Base-by-base conservation (phyloP, 768 basidiomycete genomes). In the Agrocybe praecox region DNA sequence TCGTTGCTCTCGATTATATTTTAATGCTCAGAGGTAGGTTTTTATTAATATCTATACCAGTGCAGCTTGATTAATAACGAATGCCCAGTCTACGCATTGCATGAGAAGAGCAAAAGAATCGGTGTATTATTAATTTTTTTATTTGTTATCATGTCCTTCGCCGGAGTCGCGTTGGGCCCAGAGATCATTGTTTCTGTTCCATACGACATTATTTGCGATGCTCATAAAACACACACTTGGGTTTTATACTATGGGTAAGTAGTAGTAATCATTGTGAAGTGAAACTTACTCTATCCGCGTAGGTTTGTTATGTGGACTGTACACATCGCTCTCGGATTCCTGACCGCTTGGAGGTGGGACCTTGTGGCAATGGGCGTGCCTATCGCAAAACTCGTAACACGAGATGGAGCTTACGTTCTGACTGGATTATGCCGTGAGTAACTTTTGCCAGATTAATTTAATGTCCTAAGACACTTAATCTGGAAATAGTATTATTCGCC, bases 11-110 rank as follows among this genome's bases (percentile, higher is more conserved):
- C 10, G 57, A 62, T 40, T 17, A 49, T 5, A 58, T 62, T n/a
- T 43, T 62, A 6, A 62, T 58, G 57, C 42, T 62, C 23, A 24
- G 54, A 52, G 49, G 57, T 62, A 32, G 17, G 56, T 61, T 21
- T 33, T 15, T 12, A n/a, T 3, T 10, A 15, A 29, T 29, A 9
- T 29, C 26, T 1, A n/a, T n/a, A n/a, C n/a, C n/a, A n/a, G n/a
- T n/a, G n/a, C n/a, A n/a, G n/a, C 24, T 49, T 22, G n/a, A 49
- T 11, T 23, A 23, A 12, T 6, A 15, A 2, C 10, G 21, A n/a
- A 26, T 11, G 10, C 43, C 4, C 18, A 61, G 60, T 61, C 6
- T 61, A 61, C 32, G 60, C 60, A 2, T 19, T 61, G 1, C 46
- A 61, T 40, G 19, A 33, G 29, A 57, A 58, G 36, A 52, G 49